phyloP scores from a whole-genome alignment of 306 rosid genomes.

The Luffa aegyptiaca region DNA sequence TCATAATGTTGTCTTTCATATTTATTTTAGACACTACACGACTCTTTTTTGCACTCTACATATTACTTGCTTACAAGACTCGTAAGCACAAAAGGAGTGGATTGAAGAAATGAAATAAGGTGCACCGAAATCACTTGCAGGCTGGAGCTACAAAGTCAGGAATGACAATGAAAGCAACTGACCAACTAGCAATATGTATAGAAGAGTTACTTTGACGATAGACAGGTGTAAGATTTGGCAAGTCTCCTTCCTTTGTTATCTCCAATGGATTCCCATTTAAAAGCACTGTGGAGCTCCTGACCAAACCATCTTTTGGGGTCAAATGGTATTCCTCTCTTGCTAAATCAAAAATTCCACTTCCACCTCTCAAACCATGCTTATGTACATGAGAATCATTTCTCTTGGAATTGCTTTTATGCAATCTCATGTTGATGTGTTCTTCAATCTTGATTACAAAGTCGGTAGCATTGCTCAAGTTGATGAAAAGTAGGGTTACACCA shows the following conservation, averaged over 20 bases:
- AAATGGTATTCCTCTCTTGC: conserved; percentile 62
- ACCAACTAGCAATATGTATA: not conserved
- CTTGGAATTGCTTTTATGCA: not conserved
- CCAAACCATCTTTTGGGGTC: conserved; percentile 38
- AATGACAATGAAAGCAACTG: not conserved
- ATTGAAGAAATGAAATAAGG: not conserved
- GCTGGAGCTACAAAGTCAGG: not conserved
- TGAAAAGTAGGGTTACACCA: conserved; percentile 35
- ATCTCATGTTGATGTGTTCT: conserved; percentile 6
- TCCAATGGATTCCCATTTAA: conserved; percentile 53
- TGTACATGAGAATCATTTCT: not conserved
- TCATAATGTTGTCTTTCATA: not conserved
- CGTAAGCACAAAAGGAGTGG: not conserved
- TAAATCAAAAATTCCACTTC: not conserved
- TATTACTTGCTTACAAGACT: not conserved
- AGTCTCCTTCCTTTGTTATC: conserved; percentile 36
- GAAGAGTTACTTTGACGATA: not conserved
- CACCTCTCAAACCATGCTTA: no score
- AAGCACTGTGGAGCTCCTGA: conserved; percentile 44
- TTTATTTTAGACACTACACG: not conserved
- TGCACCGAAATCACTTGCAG: not conserved
- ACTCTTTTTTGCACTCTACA: no score
- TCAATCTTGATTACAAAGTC: conserved; percentile 28
- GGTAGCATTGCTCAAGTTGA: not conserved
- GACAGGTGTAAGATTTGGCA: conserved; percentile 22